Percentiles rank a stretch among this genome's conserved stretches.
phyloP scores from a whole-genome alignment of 805 yeast species.

The Myxozyma lipomycoides region DNA sequence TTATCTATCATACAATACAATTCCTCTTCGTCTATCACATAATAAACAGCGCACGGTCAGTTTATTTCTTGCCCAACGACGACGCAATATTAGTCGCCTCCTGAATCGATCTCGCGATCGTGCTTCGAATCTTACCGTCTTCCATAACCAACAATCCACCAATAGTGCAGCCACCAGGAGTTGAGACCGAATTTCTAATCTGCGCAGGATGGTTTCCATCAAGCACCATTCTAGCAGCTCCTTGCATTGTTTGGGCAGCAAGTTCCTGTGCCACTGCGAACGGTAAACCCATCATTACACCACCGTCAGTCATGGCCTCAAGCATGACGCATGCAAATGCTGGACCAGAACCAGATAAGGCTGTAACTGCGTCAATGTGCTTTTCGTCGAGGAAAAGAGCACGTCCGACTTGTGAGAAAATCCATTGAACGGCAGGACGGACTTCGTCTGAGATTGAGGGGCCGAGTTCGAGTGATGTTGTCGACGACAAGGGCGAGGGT shows the following conservation, averaged over 20 bases:
- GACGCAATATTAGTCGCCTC: conserved; percentile 68
- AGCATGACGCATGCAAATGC: conserved; percentile 86
- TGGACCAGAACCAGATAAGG: conserved; percentile 94
- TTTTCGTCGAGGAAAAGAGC: conserved; percentile 55
- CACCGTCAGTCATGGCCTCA: conserved; percentile 92
- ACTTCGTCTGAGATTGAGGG: conserved; percentile 33
- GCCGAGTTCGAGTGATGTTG: conserved; percentile 1
- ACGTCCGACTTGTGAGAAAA: conserved; percentile 43
- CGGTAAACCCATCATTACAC: conserved; percentile 90
- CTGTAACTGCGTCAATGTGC: conserved; percentile 94
- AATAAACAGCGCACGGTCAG: not conserved
- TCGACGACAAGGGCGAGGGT: conserved; percentile 21
- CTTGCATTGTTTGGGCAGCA: conserved; percentile 67
- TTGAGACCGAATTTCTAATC: conserved; percentile 81
- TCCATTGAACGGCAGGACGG: conserved; percentile 39
- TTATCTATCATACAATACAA: not conserved
- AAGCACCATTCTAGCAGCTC: conserved; percentile 86
- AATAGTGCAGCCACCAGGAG: conserved; percentile 98
- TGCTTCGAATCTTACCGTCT: conserved; percentile 82
- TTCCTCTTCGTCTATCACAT: not conserved
- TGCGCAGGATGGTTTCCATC: conserved; percentile 84
- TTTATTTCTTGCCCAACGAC: conserved; percentile 25
- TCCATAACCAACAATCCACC: conserved; percentile 92
- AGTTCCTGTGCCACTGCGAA: conserved; percentile 74
- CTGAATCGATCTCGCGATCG: conserved; percentile 81